A percentile compares a stretch with the other conserved stretches of the same genome.
phyloP scores from a whole-genome alignment of 331 rosid genomes.

The Rosa hybrid region DNA sequence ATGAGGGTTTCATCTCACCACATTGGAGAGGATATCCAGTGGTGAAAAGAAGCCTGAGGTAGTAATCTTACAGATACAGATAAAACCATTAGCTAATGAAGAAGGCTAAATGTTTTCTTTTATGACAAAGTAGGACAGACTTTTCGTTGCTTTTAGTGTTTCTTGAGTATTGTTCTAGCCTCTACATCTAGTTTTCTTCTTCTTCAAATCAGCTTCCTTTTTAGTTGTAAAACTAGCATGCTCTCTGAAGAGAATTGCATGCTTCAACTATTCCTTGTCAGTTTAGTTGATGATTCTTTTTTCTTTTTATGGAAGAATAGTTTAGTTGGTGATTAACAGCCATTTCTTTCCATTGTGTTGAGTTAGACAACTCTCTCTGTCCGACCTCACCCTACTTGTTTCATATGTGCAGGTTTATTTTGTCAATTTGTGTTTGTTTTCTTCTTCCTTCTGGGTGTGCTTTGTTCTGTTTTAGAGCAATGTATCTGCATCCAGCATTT shows the following conservation, averaged over 20 bases:
- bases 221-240: not conserved
- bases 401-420: not conserved
- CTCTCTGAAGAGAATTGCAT: not conserved
- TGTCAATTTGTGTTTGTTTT: not conserved
- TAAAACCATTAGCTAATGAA: not conserved
- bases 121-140: not conserved
- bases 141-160: not conserved
- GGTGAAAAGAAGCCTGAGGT: conserved; percentile 4
- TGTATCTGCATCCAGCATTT: not conserved
- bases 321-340: not conserved
- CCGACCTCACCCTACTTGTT: not conserved
- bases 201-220: not conserved
- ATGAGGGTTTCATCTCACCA: conserved; percentile 3
- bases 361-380: not conserved
- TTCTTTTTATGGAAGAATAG: not conserved
- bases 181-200: not conserved
- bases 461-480: not conserved
- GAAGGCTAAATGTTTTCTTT: not conserved
- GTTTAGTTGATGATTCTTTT: not conserved
- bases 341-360: not conserved
- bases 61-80: not conserved
- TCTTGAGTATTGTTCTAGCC: not conserved
- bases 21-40: not conserved
- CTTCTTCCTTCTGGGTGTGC: not conserved
- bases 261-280: not conserved